Evolutionary conservation across 1,284 basidiomycete species (phyloP).

Genomic region (Puccinia hordei): DNA sequence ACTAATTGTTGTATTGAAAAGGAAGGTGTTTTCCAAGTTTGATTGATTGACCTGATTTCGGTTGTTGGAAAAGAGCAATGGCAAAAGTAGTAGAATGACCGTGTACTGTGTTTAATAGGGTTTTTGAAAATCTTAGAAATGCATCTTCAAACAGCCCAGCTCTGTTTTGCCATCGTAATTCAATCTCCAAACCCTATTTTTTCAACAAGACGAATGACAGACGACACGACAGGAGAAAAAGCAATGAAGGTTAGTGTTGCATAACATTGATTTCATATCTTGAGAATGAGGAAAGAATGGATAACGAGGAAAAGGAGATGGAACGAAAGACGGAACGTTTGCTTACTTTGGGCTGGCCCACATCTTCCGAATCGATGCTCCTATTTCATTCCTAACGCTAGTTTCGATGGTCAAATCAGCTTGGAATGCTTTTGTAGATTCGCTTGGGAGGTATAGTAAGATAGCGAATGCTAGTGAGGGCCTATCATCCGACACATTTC

Average conservation of each 20-base stretch:
- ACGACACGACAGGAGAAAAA: background rate
- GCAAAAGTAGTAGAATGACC: no score
- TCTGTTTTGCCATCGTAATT: slow-evolving; percentile 49
- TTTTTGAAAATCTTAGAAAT: background rate
- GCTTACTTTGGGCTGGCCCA: slow-evolving; percentile 51
- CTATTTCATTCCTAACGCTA: slow-evolving; percentile 41
- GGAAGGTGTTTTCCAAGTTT: no score
- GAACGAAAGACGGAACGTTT: background rate
- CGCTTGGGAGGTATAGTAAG: slow-evolving; percentile 45
- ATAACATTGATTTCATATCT: no score
- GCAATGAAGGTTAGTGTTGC: no score
- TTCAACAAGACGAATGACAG: background rate
- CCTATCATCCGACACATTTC: background rate
- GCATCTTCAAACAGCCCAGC: slow-evolving; percentile 45
- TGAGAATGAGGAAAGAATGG: no score
- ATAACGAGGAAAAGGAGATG: background rate
- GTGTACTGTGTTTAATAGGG: background rate
- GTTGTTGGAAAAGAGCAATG: background rate
- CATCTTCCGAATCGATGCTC: slow-evolving; percentile 47
- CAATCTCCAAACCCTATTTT: slow-evolving; percentile 46
- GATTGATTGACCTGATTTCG: background rate
- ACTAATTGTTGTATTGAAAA: no score
- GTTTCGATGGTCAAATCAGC: slow-evolving; percentile 47
- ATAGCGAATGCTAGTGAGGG: slow-evolving; percentile 50
- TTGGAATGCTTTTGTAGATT: slow-evolving; percentile 34